Conservation (phyloP, 78 protist species). For the Dictyostelium purpureum region DNA sequence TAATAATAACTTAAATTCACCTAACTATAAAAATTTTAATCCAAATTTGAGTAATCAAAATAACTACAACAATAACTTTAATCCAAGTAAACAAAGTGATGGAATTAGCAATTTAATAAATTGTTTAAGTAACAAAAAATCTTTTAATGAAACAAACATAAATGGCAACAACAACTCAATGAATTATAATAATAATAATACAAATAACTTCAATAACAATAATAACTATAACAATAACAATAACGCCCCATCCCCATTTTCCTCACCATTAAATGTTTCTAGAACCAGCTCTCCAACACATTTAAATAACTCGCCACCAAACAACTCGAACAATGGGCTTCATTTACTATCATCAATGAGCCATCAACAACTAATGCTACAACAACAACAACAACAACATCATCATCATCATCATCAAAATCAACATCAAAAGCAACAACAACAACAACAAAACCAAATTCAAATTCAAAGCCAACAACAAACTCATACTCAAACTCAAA, state of each 20-base stretch:
- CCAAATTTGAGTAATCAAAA: not conserved
- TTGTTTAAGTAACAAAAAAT: not conserved
- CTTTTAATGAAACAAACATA: no score
- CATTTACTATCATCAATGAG: not conserved
- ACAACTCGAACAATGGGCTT: not conserved
- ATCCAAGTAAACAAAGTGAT: not conserved
- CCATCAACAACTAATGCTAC: not conserved
- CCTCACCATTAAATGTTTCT: not conserved
- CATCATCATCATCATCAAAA: not conserved
- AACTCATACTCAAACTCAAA: no score
- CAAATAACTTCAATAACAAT: not conserved
- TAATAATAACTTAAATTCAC: no score
- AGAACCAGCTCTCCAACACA: not conserved
- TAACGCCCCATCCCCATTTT: not conserved
- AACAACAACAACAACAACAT: not conserved
- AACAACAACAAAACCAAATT: not conserved
- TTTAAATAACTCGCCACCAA: not conserved
- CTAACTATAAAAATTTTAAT: not conserved
- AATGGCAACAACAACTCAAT: not conserved
- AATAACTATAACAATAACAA: not conserved
- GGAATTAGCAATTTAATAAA: not conserved
- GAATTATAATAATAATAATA: not conserved
- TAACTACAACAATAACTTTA: not conserved
- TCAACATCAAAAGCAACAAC: not conserved
- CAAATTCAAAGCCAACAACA: not conserved